Conservation (phyloP, 352 stramenopile genomes). For the Peronosclerospora sorghi region DNA sequence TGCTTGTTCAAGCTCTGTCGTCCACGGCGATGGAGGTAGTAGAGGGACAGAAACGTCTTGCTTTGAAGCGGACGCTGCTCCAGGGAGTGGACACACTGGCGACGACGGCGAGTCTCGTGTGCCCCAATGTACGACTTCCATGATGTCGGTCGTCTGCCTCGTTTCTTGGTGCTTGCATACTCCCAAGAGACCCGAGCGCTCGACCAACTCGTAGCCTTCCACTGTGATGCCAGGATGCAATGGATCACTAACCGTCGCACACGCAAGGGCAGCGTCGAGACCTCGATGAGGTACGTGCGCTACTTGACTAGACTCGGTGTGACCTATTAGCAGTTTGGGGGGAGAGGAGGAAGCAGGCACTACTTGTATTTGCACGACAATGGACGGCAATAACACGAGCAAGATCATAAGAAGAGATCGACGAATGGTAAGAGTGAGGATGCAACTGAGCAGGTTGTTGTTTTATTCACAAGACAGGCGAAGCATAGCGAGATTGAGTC, state of each 20-base stretch:
- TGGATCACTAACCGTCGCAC: slow-evolving; percentile 21
- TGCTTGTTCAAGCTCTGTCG: neutral
- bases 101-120: neutral
- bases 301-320: slow-evolving; percentile 45
- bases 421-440: too few relatives aligned
- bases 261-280: slow-evolving; percentile 12
- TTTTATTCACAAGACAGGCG: too few relatives aligned
- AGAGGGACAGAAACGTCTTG: slow-evolving; percentile 10
- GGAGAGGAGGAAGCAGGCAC: too few relatives aligned
- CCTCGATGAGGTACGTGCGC: slow-evolving; percentile 19
- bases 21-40: slow-evolving; percentile 3
- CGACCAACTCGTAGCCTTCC: slow-evolving; percentile 63
- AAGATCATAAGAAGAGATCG: too few relatives aligned
- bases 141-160: slow-evolving; percentile 8
- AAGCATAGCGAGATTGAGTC: too few relatives aligned
- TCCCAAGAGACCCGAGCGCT: slow-evolving; percentile 49
- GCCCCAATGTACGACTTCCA: slow-evolving; percentile 15
- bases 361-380: too few relatives aligned
- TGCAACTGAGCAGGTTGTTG: too few relatives aligned
- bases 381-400: too few relatives aligned
- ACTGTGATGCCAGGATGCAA: slow-evolving; percentile 30
- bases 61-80: too few relatives aligned
- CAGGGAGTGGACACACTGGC: slow-evolving; percentile 11
- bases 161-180: slow-evolving; percentile 41
- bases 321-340: too few relatives aligned